phyloP scores from a whole-genome alignment of 2,329 filamentous ascomycete species.

The Diplodia mutila region DNA sequence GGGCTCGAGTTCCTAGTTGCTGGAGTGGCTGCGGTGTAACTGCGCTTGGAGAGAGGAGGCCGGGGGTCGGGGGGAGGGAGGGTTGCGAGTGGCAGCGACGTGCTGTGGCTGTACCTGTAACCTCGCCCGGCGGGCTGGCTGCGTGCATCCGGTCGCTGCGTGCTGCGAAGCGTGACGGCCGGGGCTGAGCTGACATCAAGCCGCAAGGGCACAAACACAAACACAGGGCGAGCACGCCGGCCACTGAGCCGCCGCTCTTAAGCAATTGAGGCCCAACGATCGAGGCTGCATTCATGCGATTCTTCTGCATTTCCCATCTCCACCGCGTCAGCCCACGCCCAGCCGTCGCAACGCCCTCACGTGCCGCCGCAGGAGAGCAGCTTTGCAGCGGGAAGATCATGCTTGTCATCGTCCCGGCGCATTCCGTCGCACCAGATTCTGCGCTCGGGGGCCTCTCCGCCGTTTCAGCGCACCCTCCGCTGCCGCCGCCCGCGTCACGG shows the following conservation, averaged over 20 bases:
- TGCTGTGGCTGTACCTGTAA: background rate
- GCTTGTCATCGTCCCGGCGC: slow-evolving; percentile 17
- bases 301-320: slow-evolving; percentile 17
- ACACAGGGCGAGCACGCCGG: slow-evolving; percentile 1
- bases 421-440: slow-evolving; percentile 23
- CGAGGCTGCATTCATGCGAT: slow-evolving; percentile 24
- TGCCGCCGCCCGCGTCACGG: background rate
- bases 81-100: slow-evolving; percentile 9
- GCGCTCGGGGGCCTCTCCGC: slow-evolving; percentile 8
- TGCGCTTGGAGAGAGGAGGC: background rate
- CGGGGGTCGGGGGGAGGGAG: slow-evolving; percentile 1
- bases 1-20: slow-evolving; percentile 16
- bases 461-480: slow-evolving; percentile 17
- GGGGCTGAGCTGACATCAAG: slow-evolving; percentile 7
- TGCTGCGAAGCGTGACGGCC: background rate
- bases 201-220: slow-evolving; percentile 7
- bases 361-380: background rate
- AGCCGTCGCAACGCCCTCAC: background rate
- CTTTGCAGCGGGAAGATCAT: slow-evolving; percentile 13
- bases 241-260: background rate
- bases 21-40: slow-evolving; percentile 16
- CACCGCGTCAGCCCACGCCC: background rate
- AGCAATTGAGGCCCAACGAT: slow-evolving; percentile 21
- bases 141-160: background rate
- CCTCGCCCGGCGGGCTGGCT: slow-evolving; percentile 6